Evolutionary conservation across 208 protist genomes (phyloP), one percentile per base, ranked within the genome.

Genomic region (Phytomonas francai): DNA sequence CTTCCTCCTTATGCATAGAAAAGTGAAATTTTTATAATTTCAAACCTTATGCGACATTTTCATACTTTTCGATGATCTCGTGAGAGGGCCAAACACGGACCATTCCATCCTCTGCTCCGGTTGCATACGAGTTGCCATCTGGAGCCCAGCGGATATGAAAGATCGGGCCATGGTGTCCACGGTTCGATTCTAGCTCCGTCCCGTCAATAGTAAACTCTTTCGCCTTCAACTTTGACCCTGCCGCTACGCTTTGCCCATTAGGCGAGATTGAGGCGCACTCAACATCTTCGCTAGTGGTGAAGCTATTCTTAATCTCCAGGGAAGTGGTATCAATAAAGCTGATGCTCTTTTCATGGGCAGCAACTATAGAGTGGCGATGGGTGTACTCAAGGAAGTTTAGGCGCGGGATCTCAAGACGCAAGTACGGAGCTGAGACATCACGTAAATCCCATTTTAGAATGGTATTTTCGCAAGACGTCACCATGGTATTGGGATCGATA

Each of bases 371-470:
- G 72, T 93, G 79, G 27, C 67, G 73, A 73, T 93, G 88, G 0
- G 89, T 93, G 78, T 97, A 97, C 76, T 97, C 89, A 16, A 97
- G 77, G 71, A 88, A 91, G 65, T 95, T 95, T 31, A 97, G 79
- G 57, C 76, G 79, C 7, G 84, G 72, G 73, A 97, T 93, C 74
- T 97, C 84, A 29, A 81, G 81, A 30, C 85, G 76, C 77, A 90
- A 70, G 67, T 91, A 94, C 30, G 88, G 88, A 14, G 67, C 73
- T 2, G 88, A 91, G 28, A 87, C 85, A 71, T 91, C 85, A 56
- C 93, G 88, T 59, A 96, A 71, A 72, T 97, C 93, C 93, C 93
- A 97, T 68, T 92, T 88, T 75, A 92, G 84, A 70, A 97, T 89
- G 57, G 81, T 77, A 72, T 87, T 87, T 49, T 95, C 89, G 59